A percentile compares a stretch with the other conserved stretches of the same genome.
phyloP scores from a whole-genome alignment of 2,329 filamentous ascomycete species.

The Verticillium nonalfalfae region DNA sequence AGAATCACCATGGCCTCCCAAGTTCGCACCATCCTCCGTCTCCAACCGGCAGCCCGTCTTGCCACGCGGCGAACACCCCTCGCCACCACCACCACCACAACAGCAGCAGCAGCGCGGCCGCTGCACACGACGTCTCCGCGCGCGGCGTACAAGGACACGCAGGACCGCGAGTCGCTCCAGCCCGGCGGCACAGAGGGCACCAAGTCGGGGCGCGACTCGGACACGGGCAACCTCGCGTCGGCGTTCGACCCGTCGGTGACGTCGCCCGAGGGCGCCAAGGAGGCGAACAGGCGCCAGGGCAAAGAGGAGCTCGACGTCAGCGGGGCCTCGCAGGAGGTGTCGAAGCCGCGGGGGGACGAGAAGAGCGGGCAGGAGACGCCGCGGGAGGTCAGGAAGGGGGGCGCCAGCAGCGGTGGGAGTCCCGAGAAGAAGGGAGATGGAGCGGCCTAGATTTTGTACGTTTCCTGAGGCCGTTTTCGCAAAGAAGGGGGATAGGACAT shows the following conservation, averaged over 20 bases:
- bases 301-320: conserved; percentile 30
- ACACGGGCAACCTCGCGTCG: conserved; percentile 47
- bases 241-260: conserved; percentile 67
- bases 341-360: conserved; percentile 26
- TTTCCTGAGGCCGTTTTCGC: too few relatives aligned
- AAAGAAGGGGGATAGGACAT: too few relatives aligned
- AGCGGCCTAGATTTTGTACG: background rate
- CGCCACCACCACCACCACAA: background rate
- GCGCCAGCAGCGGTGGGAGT: conserved; percentile 23
- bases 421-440: conserved; percentile 21
- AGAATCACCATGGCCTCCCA: background rate
- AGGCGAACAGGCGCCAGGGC: conserved; percentile 25
- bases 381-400: conserved; percentile 25
- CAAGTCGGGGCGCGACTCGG: conserved; percentile 59
- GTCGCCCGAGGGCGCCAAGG: conserved; percentile 54
- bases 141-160: conserved; percentile 41
- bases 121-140: conserved; percentile 24
- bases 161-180: conserved; percentile 57
- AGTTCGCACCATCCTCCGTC: background rate
- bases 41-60: background rate
- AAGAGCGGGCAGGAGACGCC: conserved; percentile 23
- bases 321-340: conserved; percentile 37
- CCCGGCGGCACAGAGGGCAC: conserved; percentile 61
- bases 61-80: background rate
- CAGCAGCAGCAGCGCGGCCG: conserved; percentile 13